Percentiles rank a stretch among this genome's conserved stretches.
These are phyloP conservation scores for Serendipita sp. DNA, from an alignment of 768 basidiomycete species.

Conservation along the genomic window DNA sequence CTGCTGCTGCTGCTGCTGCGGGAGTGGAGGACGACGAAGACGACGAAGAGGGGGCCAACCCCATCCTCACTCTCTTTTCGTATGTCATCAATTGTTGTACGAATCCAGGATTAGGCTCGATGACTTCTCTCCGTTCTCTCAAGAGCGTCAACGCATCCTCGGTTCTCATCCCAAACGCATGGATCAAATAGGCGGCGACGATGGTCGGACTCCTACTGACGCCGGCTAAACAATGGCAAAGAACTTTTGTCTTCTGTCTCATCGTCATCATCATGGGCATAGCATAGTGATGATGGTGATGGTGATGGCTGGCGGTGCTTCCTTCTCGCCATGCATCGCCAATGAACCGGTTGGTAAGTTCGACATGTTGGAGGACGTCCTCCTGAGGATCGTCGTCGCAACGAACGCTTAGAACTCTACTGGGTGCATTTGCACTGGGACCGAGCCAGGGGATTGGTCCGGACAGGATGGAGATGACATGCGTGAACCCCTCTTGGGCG, in stretches of 20 bases:
- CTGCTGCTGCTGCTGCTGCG: not conserved
- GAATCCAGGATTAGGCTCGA: slow-evolving; percentile 27
- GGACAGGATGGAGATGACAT: not conserved
- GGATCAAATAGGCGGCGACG: slow-evolving; percentile 28
- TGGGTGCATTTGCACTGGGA: not conserved
- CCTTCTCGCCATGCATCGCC: not conserved
- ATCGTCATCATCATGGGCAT: not conserved
- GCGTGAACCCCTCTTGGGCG: not conserved
- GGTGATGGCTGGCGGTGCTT: too few species aligned
- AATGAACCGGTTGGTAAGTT: not conserved
- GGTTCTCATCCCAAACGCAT: slow-evolving; percentile 21
- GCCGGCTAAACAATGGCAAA: slow-evolving; percentile 31
- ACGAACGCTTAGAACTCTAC: not conserved
- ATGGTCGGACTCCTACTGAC: slow-evolving; percentile 32
- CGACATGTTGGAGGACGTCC: not conserved
- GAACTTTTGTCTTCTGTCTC: slow-evolving; percentile 15
- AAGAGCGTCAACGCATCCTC: slow-evolving; percentile 24
- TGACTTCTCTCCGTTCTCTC: slow-evolving; percentile 21
- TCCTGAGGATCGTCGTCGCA: not conserved
- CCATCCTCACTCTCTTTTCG: not conserved
- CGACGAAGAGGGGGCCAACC: not conserved
- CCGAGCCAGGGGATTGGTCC: not conserved
- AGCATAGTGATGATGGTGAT: too few species aligned
- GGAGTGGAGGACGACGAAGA: not conserved
- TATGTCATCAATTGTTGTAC: slow-evolving; percentile 20